Conservation (phyloP, 2,329 filamentous ascomycete genomes). For the Lithohypha guttulata region DNA sequence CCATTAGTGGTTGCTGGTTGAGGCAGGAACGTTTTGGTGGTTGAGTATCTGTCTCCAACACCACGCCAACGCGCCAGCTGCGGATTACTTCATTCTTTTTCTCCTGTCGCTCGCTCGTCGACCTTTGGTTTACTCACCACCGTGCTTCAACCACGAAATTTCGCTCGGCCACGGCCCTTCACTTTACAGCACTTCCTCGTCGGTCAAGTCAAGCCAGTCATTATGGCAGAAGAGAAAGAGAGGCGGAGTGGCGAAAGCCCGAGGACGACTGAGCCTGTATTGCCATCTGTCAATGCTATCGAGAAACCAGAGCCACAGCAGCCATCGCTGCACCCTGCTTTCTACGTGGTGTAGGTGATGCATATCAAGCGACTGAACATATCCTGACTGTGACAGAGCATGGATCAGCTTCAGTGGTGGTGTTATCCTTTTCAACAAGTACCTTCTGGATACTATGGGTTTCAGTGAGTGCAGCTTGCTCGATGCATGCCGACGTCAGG, state of each 20-base stretch:
- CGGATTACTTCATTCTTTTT: not conserved
- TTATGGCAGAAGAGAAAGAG: constrained; percentile 64
- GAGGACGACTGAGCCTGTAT: constrained; percentile 37
- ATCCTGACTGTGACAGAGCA: constrained; percentile 42
- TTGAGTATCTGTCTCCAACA: constrained; percentile 4
- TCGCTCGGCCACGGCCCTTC: constrained; percentile 33
- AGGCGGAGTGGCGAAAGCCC: constrained; percentile 69
- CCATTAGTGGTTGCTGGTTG: not conserved
- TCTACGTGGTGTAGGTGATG: constrained; percentile 59
- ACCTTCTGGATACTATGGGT: constrained; percentile 67
- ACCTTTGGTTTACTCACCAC: constrained; percentile 2
- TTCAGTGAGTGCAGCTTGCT: constrained; percentile 32
- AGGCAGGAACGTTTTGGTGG: not conserved
- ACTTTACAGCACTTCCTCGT: constrained; percentile 37
- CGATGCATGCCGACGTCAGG: not conserved
- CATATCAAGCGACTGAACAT: not conserved
- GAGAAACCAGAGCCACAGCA: constrained; percentile 59
- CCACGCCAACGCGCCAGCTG: not conserved
- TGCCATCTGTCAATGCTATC: constrained; percentile 64
- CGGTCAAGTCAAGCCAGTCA: constrained; percentile 29
- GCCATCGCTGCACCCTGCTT: constrained; percentile 60
- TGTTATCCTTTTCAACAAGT: constrained; percentile 99
- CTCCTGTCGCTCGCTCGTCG: constrained; percentile 2
- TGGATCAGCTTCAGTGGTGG: constrained; percentile 91
- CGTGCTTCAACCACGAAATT: constrained; percentile 12